phyloP scores from a whole-genome alignment of 2,329 filamentous ascomycete species.

The Sporothrix brunneoviolacea region DNA sequence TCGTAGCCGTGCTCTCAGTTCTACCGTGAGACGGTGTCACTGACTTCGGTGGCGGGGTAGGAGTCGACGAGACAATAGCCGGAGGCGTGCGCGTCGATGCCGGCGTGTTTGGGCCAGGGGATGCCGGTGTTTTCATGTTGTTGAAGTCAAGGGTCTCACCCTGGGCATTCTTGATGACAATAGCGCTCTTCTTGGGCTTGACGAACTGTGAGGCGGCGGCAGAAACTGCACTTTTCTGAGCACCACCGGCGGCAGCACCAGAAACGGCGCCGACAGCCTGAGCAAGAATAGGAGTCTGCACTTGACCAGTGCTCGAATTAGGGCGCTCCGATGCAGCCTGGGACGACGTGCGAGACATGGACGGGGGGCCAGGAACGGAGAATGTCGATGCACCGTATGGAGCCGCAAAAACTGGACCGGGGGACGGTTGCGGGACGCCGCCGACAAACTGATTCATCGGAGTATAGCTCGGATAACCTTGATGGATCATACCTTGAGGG shows the following conservation, averaged over 20 bases:
- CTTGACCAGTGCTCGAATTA: constrained; percentile 60
- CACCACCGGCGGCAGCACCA: constrained; percentile 34
- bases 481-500: constrained; percentile 20
- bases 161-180: constrained; percentile 76
- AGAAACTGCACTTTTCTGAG: constrained; percentile 25
- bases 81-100: constrained; percentile 56
- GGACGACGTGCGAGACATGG: constrained; percentile 80
- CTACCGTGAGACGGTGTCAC: constrained; percentile 59
- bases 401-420: constrained; percentile 38
- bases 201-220: constrained; percentile 39
- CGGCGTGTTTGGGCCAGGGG: constrained; percentile 47
- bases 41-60: constrained; percentile 73
- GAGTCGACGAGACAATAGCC: constrained; percentile 65
- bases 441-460: constrained; percentile 25
- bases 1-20: constrained; percentile 61
- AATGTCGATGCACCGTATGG: constrained; percentile 34
- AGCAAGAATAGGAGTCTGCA: constrained; percentile 52
- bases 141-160: constrained; percentile 71
- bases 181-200: constrained; percentile 60
- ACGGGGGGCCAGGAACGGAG: constrained; percentile 42
- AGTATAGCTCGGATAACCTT: constrained; percentile 27
- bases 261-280: constrained; percentile 50
- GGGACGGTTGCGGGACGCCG: constrained; percentile 32
- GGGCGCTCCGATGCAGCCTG: constrained; percentile 62
- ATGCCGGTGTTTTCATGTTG: constrained; percentile 49